A percentile compares a stretch with the other conserved stretches of the same genome.
phyloP scores from a whole-genome alignment of 1,284 basidiomycete genomes.

The Leccinum olivaceoglutinosum region DNA sequence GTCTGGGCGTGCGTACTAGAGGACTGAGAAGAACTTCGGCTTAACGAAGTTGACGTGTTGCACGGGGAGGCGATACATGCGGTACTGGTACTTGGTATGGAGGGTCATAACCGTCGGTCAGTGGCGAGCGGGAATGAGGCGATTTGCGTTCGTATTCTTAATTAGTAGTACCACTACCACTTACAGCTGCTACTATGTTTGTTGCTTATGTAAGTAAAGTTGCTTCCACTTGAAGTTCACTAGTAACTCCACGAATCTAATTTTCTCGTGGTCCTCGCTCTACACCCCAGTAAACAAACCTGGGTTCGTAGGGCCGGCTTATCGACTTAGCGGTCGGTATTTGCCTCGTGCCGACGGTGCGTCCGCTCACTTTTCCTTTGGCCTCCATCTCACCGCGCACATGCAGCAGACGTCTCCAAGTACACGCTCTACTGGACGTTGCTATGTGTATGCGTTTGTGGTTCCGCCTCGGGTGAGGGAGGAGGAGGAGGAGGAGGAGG shows the following conservation, averaged over 20 bases:
- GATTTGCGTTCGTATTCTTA: too few relatives aligned
- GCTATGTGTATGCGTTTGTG: slow-evolving; percentile 66
- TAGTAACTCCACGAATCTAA: slow-evolving; percentile 6
- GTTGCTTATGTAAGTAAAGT: neutral
- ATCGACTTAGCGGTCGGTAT: slow-evolving; percentile 42
- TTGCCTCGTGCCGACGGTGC: slow-evolving; percentile 40
- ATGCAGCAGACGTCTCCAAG: slow-evolving; percentile 60
- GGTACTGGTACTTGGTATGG: neutral
- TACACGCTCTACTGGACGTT: slow-evolving; percentile 87
- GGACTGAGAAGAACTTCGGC: neutral
- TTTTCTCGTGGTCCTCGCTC: slow-evolving; percentile 47
- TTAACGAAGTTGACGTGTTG: neutral
- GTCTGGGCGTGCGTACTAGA: neutral
- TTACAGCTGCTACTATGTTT: too few relatives aligned
- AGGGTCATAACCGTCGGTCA: neutral
- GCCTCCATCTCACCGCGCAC: neutral
- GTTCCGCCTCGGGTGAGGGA: slow-evolving; percentile 41
- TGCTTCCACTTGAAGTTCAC: neutral
- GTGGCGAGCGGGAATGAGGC: neutral
- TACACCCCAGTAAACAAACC: slow-evolving; percentile 49
- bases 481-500: neutral
- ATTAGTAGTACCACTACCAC: too few relatives aligned
- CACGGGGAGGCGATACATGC: neutral
- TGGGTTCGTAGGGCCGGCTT: slow-evolving; percentile 32
- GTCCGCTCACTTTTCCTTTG: neutral